Evolutionary conservation across 2,329 filamentous ascomycete genomes (phyloP), one percentile per base, ranked within the genome.

Genomic region (Trichoderma hamatum): DNA sequence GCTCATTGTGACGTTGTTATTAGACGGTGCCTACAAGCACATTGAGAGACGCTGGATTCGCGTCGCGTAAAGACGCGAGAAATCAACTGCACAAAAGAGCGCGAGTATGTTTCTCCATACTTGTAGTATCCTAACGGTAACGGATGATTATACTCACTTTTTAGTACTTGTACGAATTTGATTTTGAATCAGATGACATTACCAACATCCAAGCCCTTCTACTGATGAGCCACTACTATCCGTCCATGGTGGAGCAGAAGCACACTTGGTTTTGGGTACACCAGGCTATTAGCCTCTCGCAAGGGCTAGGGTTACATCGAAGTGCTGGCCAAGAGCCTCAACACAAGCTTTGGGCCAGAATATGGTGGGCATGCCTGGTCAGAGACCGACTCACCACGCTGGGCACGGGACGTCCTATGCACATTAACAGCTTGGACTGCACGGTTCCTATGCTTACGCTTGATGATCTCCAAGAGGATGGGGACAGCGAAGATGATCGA

Each of bases 241-340:
- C 71, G 6, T 73, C 72, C 13, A 72, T 73, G 70, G 67, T 69
- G 5, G 71, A 72, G 21, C 71, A 73, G 36, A 73, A 72, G 67
- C 72, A 73, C 54, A 73, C 72, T n/a, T 73, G 72, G 72, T 70
- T 71, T 14, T 73, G 72, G 72, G 61, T 70, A 7, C 67, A 72
- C 28, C 72, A 73, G 59, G 72, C 72, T 14, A 73, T 73, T 28
- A 68, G 71, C 21, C 54, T 73, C 10, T 70, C 71, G 3, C 72
- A 73, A 55, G 71, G 70, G 2, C 49, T 65, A n/a, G 72, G 72
- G 0, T 65, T 73, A 21, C 72, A 73, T 34, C 64, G 70, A 16
- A 67, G 71, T 39, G 56, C 68, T 2, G 56, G 62, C 1, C 58
- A 60, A 26, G 65, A 61, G 13, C 68, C 72, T 5, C 64, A 73